phyloP scores from a whole-genome alignment of 2,329 filamentous ascomycete species.

The Colletotrichum somersetense region DNA sequence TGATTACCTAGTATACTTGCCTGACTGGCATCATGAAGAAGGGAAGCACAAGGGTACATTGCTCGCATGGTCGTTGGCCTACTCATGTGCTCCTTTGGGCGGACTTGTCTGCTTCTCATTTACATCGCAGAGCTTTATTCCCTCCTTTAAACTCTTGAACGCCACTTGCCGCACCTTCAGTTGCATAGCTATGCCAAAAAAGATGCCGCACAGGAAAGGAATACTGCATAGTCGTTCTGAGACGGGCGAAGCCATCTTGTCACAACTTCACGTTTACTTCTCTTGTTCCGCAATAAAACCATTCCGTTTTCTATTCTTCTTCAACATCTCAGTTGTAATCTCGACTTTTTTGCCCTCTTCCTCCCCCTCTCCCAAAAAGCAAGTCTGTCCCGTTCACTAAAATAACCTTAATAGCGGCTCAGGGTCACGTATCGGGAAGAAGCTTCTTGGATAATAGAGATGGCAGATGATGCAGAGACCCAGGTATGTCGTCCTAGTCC shows the following conservation, averaged over 20 bases:
- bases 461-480: background rate
- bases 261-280: background rate
- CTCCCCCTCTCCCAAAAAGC: background rate
- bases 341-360: background rate
- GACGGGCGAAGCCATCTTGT: background rate
- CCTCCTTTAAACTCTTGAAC: background rate
- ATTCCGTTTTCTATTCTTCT: background rate
- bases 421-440: background rate
- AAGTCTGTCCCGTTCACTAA: background rate
- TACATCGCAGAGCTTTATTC: background rate
- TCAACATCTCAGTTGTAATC: background rate
- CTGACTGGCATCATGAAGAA: background rate
- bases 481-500: background rate
- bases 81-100: background rate
- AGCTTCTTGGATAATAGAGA: background rate
- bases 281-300: too few species aligned
- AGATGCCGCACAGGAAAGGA: background rate
- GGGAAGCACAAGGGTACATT: background rate
- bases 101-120: background rate
- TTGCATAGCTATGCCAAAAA: background rate
- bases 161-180: background rate
- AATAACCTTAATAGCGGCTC: background rate
- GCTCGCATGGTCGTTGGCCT: background rate
- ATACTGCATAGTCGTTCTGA: background rate
- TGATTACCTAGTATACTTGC: background rate